Evolutionary conservation across 768 basidiomycete genomes (phyloP).

Genomic region (Galerina marginata): DNA sequence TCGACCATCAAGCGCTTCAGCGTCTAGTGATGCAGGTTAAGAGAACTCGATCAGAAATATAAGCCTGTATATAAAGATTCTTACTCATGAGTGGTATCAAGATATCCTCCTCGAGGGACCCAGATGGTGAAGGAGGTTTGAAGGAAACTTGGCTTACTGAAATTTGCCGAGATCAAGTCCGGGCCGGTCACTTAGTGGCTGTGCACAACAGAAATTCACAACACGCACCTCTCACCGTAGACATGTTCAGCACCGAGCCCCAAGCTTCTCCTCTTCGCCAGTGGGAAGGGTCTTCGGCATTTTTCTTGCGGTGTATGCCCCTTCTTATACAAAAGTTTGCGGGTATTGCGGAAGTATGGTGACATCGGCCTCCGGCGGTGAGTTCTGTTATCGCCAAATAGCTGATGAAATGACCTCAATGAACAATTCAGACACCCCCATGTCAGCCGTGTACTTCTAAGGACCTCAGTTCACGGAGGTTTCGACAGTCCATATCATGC

Average conservation of each 20-base stretch:
- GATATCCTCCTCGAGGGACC: neutral
- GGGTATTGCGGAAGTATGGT: neutral
- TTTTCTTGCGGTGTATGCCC: too few relatives aligned
- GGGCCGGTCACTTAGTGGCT: slow-evolving; percentile 16
- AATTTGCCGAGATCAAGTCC: slow-evolving; percentile 24
- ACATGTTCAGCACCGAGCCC: too few relatives aligned
- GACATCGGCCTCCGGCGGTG: neutral
- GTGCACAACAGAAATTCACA: slow-evolving; percentile 11
- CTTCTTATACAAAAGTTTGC: neutral
- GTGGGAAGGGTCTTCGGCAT: too few relatives aligned
- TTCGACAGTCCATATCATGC: too few relatives aligned
- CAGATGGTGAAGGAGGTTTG: slow-evolving; percentile 2
- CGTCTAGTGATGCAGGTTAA: slow-evolving; percentile 44
- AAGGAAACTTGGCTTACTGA: slow-evolving; percentile 10
- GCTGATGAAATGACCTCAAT: neutral
- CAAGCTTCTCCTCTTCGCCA: too few relatives aligned
- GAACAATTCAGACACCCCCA: too few relatives aligned
- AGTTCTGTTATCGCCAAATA: neutral
- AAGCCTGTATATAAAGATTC: neutral
- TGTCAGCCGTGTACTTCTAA: too few relatives aligned
- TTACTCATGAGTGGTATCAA: slow-evolving; percentile 23
- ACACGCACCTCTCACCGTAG: neutral
- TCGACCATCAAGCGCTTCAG: slow-evolving; percentile 83
- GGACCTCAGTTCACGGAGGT: too few relatives aligned
- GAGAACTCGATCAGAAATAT: slow-evolving; percentile 1